Evolutionary conservation across 2,329 filamentous ascomycete genomes (phyloP).

Genomic region (Cladobotryum mycophilum): DNA sequence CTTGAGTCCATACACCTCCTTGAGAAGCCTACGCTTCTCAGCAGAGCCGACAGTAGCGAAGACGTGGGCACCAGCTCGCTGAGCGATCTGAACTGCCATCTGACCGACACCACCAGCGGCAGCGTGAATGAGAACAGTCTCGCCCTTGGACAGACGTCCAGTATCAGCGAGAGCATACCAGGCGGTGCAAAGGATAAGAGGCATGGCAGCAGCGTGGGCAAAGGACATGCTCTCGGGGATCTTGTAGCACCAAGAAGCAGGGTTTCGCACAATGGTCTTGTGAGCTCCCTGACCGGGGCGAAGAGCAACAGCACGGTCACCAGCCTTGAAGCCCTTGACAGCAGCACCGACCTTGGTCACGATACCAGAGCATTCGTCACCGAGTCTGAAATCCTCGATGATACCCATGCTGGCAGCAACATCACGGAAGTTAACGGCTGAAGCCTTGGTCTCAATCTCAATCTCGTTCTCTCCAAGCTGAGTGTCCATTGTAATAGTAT

Average conservation of each 20-base stretch:
- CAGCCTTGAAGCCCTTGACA: slow-evolving; percentile 18
- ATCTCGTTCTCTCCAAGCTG: slow-evolving; percentile 18
- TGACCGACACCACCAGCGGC: slow-evolving; percentile 32
- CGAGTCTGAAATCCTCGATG: slow-evolving; percentile 17
- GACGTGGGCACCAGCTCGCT: slow-evolving; percentile 27
- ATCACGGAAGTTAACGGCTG: slow-evolving; percentile 31
- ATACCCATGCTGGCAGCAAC: slow-evolving; percentile 25
- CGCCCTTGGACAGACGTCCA: slow-evolving; percentile 17
- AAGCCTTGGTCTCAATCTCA: slow-evolving; percentile 25
- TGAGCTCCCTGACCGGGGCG: slow-evolving; percentile 17
- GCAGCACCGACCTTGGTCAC: slow-evolving; percentile 15
- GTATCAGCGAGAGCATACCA: slow-evolving; percentile 20
- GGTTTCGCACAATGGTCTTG: slow-evolving; percentile 23
- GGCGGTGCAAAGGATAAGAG: slow-evolving; percentile 22
- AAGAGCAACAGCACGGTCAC: slow-evolving; percentile 26
- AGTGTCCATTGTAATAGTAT: slow-evolving; percentile 14
- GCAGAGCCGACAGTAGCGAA: slow-evolving; percentile 30
- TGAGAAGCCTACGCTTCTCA: slow-evolving; percentile 24
- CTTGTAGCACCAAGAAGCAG: slow-evolving; percentile 21
- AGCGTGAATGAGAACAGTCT: slow-evolving; percentile 32
- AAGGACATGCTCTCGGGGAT: slow-evolving; percentile 23
- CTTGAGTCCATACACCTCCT: slow-evolving; percentile 22
- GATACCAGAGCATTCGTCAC: slow-evolving; percentile 22
- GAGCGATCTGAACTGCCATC: slow-evolving; percentile 32
- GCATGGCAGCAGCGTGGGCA: slow-evolving; percentile 20